Evolutionary conservation across 306 rosid genomes (phyloP).

Genomic region (Acacia crassicarpa): DNA sequence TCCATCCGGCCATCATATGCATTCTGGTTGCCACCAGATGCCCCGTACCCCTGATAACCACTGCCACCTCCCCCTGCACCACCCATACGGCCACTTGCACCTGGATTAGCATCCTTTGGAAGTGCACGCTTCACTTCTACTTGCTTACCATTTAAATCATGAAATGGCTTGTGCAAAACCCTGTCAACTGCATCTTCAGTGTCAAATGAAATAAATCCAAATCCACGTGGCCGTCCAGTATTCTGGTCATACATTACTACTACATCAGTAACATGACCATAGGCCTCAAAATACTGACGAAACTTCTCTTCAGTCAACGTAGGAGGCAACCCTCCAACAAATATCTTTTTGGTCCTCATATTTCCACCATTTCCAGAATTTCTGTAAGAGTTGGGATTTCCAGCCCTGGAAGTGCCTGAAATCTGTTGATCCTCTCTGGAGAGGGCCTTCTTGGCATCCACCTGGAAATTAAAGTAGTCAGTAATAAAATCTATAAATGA

Average conservation of each 20-base stretch:
- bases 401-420: slow-evolving; percentile 63
- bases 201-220: slow-evolving; percentile 96
- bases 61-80: slow-evolving; percentile 65
- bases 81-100: slow-evolving; percentile 86
- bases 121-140: slow-evolving; percentile 99
- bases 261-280: slow-evolving; percentile 89
- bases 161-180: slow-evolving; percentile 93
- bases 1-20: slow-evolving; percentile 88
- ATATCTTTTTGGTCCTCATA: slow-evolving; percentile 88
- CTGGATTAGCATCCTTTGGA: slow-evolving; percentile 97
- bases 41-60: slow-evolving; percentile 86
- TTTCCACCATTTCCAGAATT: slow-evolving; percentile 80
- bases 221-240: slow-evolving; percentile 97
- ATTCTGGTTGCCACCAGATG: slow-evolving; percentile 84
- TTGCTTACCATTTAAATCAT: slow-evolving; percentile 95
- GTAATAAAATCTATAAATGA: slow-evolving; percentile 22
- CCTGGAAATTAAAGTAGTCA: slow-evolving; percentile 54
- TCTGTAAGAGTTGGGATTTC: slow-evolving; percentile 63
- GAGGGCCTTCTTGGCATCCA: slow-evolving; percentile 95
- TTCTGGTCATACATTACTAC: slow-evolving; percentile 98
- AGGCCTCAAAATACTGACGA: slow-evolving; percentile 81
- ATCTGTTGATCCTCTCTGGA: slow-evolving; percentile 98
- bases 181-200: slow-evolving; percentile 93
- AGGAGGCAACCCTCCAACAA: slow-evolving; percentile 97
- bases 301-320: slow-evolving; percentile 85